Evolutionary conservation across 176 grass and related monocot genomes (phyloP).

Genomic region (Carex pumila): DNA sequence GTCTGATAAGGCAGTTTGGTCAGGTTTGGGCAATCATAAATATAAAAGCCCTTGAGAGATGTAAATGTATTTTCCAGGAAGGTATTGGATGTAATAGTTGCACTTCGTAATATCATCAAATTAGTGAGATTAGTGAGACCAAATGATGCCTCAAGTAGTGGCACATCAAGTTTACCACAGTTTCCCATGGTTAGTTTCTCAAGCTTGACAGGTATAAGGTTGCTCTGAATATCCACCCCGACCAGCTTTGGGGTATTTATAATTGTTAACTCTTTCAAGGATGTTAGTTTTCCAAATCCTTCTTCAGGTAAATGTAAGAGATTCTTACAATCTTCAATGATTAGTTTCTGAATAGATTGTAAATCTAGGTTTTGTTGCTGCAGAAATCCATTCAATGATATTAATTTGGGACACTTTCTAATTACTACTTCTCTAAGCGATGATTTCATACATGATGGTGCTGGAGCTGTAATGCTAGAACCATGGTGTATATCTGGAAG

Average conservation of each 20-base stretch:
- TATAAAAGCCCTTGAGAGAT: neutral
- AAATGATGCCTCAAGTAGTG: neutral
- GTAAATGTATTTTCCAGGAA: neutral
- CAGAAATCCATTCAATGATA: constrained; percentile 5
- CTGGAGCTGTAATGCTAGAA: neutral
- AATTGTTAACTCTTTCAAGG: neutral
- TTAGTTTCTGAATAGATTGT: neutral
- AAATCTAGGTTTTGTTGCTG: constrained; percentile 7
- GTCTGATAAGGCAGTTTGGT: too few species aligned
- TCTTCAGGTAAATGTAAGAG: too few species aligned
- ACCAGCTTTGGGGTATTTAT: constrained; percentile 4
- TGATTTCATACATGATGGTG: neutral
- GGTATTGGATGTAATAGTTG: neutral
- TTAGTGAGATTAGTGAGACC: too few species aligned
- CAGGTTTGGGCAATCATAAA: too few species aligned
- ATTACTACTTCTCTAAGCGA: neutral
- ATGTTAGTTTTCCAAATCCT: too few species aligned
- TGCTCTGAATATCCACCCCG: neutral
- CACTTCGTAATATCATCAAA: neutral
- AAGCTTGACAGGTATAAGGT: neutral
- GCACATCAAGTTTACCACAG: constrained; percentile 1
- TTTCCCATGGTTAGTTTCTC: neutral
- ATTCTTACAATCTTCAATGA: neutral
- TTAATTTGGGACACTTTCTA: neutral
- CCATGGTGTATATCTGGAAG: constrained; percentile 11